phyloP scores from a whole-genome alignment of 176 grass and related monocot species.

The Urochloa ruziziensis region DNA sequence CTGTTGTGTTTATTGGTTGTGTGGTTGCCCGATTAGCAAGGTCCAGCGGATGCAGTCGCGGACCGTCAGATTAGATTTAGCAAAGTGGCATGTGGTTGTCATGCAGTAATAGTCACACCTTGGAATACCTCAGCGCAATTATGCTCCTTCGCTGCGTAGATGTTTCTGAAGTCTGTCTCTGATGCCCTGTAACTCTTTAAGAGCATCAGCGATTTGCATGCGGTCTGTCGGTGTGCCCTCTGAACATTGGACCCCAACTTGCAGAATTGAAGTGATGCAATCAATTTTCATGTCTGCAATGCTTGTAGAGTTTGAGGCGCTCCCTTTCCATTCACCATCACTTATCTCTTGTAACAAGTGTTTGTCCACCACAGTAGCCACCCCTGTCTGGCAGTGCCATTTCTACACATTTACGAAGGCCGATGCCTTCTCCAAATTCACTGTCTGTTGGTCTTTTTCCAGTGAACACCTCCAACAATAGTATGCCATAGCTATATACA shows the following conservation, averaged over 20 bases:
- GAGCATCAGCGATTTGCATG: not conserved
- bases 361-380: not conserved
- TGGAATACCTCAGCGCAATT: not conserved
- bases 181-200: not conserved
- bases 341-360: not conserved
- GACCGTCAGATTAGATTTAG: not conserved
- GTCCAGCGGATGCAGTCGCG: not conserved
- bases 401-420: not conserved
- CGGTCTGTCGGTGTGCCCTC: not conserved
- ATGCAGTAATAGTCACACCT: too few relatives aligned
- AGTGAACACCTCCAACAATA: conserved; percentile 35
- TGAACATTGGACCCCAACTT: not conserved
- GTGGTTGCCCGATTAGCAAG: not conserved
- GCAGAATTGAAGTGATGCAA: conserved; percentile 9
- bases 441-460: conserved; percentile 10
- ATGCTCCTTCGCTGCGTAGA: not conserved
- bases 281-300: not conserved
- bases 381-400: not conserved
- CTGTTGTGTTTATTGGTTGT: not conserved
- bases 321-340: not conserved
- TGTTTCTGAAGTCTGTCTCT: not conserved
- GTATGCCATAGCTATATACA: conserved; percentile 24
- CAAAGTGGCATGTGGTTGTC: too few relatives aligned
- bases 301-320: not conserved
- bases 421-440: not conserved